Evolutionary conservation across 2,329 filamentous ascomycete species (phyloP), one percentile per base, ranked within the genome.

Genomic region (Diaporthe citriasiana): DNA sequence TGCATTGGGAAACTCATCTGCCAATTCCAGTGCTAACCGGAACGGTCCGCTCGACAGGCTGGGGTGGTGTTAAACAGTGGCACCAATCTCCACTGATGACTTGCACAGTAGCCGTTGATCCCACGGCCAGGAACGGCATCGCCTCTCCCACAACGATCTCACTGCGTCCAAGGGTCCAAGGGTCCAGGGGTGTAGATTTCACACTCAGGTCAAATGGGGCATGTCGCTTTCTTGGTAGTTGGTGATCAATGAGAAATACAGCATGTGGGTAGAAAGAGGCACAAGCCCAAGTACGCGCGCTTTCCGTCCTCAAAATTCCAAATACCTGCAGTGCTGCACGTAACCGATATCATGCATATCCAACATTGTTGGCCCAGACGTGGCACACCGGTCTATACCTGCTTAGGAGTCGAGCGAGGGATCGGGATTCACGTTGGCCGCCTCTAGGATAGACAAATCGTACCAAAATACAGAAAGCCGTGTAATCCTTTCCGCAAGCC

Each of bases 41-140:
- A 38, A 35, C 27, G 15, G 40, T 63, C 25, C 10, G 38, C 38
- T 7, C 5, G 33, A 19, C 55, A 57, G 17, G 57, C 38, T 27
- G 38, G 25, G 38, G 38, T n/a, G 57, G 15, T 63, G 38, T 30
- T 17, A 12, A 12, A 63, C 57, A 63, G 40, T 38, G 57, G 38
- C 8, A 27, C 2, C n/a, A 25, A 22, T 30, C 57, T 30, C 45
- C 45, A n/a, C n/a, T n/a, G n/a, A n/a, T n/a, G n/a, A n/a, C n/a
- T n/a, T n/a, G n/a, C n/a, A n/a, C n/a, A n/a, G n/a, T n/a, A 25
- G 57, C 57, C 9, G 15, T 45, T 60, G 57, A 60, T 60, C 38
- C 57, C 5, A 60, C 38, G 42, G 5, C n/a, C 22, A 42, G 33
- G n/a, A 59, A 40, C n/a, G n/a, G 56, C 13, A 27, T 15, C 40